Evolutionary conservation across 140 eudicot genomes (phyloP).

Genomic region (Artemisia princeps): DNA sequence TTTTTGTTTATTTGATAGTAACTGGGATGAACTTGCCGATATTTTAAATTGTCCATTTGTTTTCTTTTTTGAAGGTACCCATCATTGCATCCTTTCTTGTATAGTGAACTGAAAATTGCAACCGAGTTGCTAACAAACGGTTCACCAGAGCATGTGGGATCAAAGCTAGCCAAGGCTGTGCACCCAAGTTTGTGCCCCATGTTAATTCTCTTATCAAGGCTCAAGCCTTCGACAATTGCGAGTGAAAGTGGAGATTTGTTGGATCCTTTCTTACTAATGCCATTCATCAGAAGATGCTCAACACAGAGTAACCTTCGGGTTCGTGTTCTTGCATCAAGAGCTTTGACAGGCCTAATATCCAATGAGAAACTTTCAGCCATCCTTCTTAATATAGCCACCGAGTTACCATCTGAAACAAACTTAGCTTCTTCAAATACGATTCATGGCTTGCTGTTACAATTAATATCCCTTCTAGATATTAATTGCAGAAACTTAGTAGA

Average conservation of each 20-base stretch:
- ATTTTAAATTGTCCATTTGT: background rate
- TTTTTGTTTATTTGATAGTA: background rate
- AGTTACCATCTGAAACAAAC: conserved; percentile 40
- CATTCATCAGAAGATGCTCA: conserved; percentile 82
- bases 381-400: conserved; percentile 50
- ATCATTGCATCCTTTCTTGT: conserved; percentile 65
- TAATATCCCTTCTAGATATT: conserved; percentile 63
- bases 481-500: conserved; percentile 71
- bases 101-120: conserved; percentile 70
- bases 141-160: conserved; percentile 37
- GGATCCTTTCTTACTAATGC: conserved; percentile 82
- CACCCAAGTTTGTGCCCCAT: conserved; percentile 97
- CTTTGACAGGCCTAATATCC: conserved; percentile 68
- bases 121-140: conserved; percentile 55
- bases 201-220: conserved; percentile 81
- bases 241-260: conserved; percentile 65
- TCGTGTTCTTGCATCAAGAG: conserved; percentile 89
- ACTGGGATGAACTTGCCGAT: background rate
- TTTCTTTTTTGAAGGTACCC: conserved; percentile 66
- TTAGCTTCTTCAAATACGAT: conserved; percentile 50
- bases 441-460: conserved; percentile 76
- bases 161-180: conserved; percentile 62
- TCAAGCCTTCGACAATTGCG: conserved; percentile 79
- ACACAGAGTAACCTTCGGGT: conserved; percentile 82
- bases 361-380: conserved; percentile 66